Evolutionary conservation across 345 rosid species (phyloP).

Genomic region (sweet orange (Citrus sinensis)): DNA sequence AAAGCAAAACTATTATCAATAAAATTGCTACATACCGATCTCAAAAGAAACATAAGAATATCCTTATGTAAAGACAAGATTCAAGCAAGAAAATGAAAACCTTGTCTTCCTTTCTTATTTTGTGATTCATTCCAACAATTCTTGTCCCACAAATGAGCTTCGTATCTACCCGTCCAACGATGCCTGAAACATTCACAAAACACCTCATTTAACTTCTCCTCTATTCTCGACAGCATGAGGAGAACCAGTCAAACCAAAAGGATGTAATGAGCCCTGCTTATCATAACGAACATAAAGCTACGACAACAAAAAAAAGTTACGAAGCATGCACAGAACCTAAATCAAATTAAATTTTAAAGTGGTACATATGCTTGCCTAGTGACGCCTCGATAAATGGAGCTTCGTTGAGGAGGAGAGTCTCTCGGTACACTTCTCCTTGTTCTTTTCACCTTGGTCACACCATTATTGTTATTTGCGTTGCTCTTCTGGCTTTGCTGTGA

Average conservation of each 20-base stretch:
- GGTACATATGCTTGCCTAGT: conserved; percentile 45
- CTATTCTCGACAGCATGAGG: neutral
- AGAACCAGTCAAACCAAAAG: neutral
- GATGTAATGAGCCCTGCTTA: neutral
- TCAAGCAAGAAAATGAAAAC: conserved; percentile 11
- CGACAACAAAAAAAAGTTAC: neutral
- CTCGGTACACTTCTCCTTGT: conserved; percentile 76
- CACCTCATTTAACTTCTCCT: no score
- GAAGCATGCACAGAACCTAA: neutral
- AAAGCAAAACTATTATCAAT: neutral
- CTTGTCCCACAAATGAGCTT: conserved; percentile 68
- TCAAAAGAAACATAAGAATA: neutral
- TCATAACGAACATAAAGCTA: neutral
- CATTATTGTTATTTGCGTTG: conserved; percentile 18
- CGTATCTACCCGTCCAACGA: conserved; percentile 61
- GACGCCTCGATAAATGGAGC: conserved; percentile 85
- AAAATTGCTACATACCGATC: neutral
- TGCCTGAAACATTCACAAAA: conserved; percentile 30
- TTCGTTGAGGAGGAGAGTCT: conserved; percentile 87
- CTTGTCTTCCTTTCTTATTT: conserved; percentile 67
- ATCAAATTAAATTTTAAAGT: neutral
- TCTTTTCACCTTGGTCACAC: conserved; percentile 54
- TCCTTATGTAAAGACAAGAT: neutral
- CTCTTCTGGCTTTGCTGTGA: conserved; percentile 33
- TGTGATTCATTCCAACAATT: conserved; percentile 64